Evolutionary conservation across 495 filamentous ascomycete genomes (phyloP).

Genomic region (Penicillium verhagenii): DNA sequence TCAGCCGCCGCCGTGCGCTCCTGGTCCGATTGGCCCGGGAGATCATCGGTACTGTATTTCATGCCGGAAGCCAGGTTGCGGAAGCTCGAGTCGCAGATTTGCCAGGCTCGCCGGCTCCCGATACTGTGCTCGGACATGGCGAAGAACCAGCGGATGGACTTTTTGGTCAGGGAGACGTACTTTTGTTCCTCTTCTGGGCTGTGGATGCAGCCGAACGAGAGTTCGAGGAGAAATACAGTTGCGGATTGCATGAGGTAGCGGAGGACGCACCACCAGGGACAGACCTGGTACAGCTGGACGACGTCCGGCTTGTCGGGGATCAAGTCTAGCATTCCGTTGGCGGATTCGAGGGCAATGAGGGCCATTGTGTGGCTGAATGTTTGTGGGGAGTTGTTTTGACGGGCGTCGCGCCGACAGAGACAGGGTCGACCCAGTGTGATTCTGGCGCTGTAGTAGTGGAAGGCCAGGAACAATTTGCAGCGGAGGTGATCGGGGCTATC

Average conservation of each 20-base stretch:
- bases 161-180: conserved; percentile 50
- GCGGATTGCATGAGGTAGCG: conserved; percentile 64
- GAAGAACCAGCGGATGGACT: conserved; percentile 55
- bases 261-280: conserved; percentile 65
- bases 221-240: conserved; percentile 59
- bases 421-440: conserved; percentile 62
- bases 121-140: conserved; percentile 52
- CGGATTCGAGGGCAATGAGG: conserved; percentile 52
- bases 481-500: conserved; percentile 28
- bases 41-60: conserved; percentile 36
- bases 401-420: conserved; percentile 55
- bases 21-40: conserved; percentile 24
- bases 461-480: conserved; percentile 45
- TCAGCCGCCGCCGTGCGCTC: not conserved
- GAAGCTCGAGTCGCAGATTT: conserved; percentile 27
- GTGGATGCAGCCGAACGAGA: conserved; percentile 56
- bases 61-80: conserved; percentile 28
- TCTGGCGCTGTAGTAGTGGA: conserved; percentile 56
- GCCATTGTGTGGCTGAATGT: conserved; percentile 58
- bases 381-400: conserved; percentile 25
- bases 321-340: conserved; percentile 51
- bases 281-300: conserved; percentile 48
- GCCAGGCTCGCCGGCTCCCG: conserved; percentile 54
- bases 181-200: conserved; percentile 47
- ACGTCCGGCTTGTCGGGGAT: conserved; percentile 47